These are phyloP conservation scores for Cardamine chenopodiifolia DNA, from an alignment of 345 rosid species.

Conservation along the genomic window DNA sequence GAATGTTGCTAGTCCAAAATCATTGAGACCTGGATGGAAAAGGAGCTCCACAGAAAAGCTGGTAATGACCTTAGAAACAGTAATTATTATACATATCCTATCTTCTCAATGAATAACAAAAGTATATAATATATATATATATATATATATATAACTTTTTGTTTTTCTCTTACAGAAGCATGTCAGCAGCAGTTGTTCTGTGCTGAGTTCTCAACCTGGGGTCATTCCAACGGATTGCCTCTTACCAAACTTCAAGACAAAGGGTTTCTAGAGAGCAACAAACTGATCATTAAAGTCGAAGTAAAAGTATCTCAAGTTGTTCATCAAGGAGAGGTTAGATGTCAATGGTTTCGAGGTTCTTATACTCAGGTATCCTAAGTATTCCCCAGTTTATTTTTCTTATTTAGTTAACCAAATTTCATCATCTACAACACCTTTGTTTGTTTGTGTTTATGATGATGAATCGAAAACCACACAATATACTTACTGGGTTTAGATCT, in stretches of 20 bases:
- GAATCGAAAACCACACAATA: neutral
- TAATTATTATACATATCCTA: no score
- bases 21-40: conserved; percentile 3
- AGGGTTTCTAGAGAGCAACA: neutral
- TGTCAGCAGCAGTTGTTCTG: neutral
- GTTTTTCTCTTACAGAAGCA: neutral
- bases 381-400: neutral
- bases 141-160: neutral
- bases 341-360: neutral
- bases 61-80: neutral
- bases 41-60: neutral
- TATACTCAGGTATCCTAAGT: neutral
- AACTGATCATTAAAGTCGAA: neutral
- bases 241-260: neutral
- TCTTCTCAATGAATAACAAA: neutral
- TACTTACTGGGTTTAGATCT: neutral
- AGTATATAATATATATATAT: neutral
- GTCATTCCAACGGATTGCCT: neutral
- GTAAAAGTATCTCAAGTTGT: conserved; percentile 23
- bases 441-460: neutral
- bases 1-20: neutral
- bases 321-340: neutral
- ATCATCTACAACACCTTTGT: neutral
- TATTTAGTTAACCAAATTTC: neutral
- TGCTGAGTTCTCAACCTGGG: neutral